phyloP scores from a whole-genome alignment of 2,329 filamentous ascomycete genomes.

The Magnaporthiopsis incrustans region DNA sequence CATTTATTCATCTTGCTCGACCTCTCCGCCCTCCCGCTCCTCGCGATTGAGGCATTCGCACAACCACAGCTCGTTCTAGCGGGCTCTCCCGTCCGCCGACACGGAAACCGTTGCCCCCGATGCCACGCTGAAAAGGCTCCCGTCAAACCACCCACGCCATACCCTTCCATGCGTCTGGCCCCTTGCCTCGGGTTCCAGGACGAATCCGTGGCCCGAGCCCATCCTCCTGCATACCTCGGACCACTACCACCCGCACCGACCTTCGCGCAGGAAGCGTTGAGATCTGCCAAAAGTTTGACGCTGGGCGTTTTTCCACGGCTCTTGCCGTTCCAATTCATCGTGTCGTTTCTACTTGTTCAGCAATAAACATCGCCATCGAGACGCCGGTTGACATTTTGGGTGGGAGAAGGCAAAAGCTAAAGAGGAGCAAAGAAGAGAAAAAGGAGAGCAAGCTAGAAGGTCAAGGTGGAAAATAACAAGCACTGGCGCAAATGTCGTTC shows the following conservation, averaged over 20 bases:
- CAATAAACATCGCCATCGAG: not conserved
- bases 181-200: not conserved
- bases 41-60: not conserved
- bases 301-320: not conserved
- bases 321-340: not conserved
- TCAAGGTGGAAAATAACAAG: not conserved
- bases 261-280: not conserved
- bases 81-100: not conserved
- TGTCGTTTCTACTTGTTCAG: not conserved
- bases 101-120: not conserved
- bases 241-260: not conserved
- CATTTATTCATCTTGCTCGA: not conserved
- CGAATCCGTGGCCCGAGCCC: not conserved
- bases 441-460: not conserved
- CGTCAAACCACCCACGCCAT: not conserved
- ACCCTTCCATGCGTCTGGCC: not conserved
- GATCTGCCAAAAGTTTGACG: not conserved
- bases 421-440: not conserved
- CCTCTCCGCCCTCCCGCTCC: no score
- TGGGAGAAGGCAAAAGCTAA: not conserved
- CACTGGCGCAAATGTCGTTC: conserved; percentile 41
- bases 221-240: not conserved
- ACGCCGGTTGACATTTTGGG: not conserved
- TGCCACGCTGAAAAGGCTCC: not conserved
- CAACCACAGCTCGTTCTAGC: not conserved